Base-by-base conservation (phyloP, 2,329 filamentous ascomycete genomes). In the Rhexocercosporidium sp. region DNA sequence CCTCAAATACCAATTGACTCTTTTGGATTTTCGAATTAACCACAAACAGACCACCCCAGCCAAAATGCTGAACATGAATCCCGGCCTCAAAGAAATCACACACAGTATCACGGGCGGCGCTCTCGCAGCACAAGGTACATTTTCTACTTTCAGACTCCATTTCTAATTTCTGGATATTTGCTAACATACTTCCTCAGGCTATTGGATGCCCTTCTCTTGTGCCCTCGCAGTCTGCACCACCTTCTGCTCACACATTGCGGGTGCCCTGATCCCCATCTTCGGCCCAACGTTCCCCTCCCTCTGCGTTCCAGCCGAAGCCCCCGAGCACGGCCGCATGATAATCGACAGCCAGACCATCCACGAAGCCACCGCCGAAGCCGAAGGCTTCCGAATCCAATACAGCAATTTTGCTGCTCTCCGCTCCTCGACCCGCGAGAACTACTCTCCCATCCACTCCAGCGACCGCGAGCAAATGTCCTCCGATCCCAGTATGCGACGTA, bases 51-150 rank as follows among this genome's bases (percentile, higher is more conserved):
- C 95, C 1, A 91, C 90, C 22, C 94, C 95, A 1, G 92, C 91
- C 8, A 96, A 95, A 79, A 93, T 96, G 81, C 81, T 94, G 53
- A 87, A 86, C 70, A 80, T 86, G 66, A 98, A 97, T 73, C 87
- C 88, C 0, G 94, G 95, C 6, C 86, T 99, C 39, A 89, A 90
- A 71, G 91, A 96, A n/a, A 92, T 98, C 69, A 93, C 92, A 31
- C 92, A 97, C 78, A 97, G 93, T 79, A 97, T 98, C 77, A 99
- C 96, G 0, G 96, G 96, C 29, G 96, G 96, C 7, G 90, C 94
- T 34, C 89, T 98, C 66, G 88, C 88, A 68, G 95, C 94, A 62
- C 96, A 99, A 88, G 94, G 93, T 94, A 82, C 59, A 44, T 25
- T 51, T 34, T n/a, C 56, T 25, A 51, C 12, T 12, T 39, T 59